Evolutionary conservation across 441 rosid species (phyloP).

Genomic region (Aleurites moluccanus): DNA sequence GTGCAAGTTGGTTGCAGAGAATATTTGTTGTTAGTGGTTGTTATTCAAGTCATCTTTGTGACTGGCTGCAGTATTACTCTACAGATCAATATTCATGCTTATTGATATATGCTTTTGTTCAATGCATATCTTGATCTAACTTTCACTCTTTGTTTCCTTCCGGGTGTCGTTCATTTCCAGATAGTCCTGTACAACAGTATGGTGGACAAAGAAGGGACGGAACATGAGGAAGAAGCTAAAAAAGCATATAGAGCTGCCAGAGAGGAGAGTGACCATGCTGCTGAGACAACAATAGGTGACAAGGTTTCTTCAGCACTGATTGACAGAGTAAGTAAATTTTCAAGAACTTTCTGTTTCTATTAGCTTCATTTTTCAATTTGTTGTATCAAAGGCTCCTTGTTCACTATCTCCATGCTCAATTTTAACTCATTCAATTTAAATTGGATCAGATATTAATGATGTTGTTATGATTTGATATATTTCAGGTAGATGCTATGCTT

Average conservation of each 20-base stretch:
- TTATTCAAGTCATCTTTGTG: slow-evolving; percentile 2
- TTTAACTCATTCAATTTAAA: slow-evolving; percentile 2
- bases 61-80: neutral
- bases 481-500: slow-evolving; percentile 87
- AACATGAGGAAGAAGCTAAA: slow-evolving; percentile 69
- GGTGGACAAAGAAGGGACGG: slow-evolving; percentile 84
- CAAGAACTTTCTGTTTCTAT: neutral
- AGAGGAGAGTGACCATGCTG: slow-evolving; percentile 61
- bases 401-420: slow-evolving; percentile 12
- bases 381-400: neutral
- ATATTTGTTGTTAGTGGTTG: neutral
- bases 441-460: slow-evolving; percentile 9
- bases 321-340: slow-evolving; percentile 52
- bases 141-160: slow-evolving; percentile 12
- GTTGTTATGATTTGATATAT: slow-evolving; percentile 15
- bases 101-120: neutral
- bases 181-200: slow-evolving; percentile 72
- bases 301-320: slow-evolving; percentile 75
- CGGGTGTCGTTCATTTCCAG: slow-evolving; percentile 32
- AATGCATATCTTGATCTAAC: neutral
- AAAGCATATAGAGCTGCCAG: slow-evolving; percentile 81
- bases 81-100: neutral
- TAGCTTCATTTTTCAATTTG: neutral
- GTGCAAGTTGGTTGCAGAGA: neutral
- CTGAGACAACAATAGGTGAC: slow-evolving; percentile 47